Conservation (phyloP, 108 stramenopile genomes). For the Discostella stelligeroides region DNA sequence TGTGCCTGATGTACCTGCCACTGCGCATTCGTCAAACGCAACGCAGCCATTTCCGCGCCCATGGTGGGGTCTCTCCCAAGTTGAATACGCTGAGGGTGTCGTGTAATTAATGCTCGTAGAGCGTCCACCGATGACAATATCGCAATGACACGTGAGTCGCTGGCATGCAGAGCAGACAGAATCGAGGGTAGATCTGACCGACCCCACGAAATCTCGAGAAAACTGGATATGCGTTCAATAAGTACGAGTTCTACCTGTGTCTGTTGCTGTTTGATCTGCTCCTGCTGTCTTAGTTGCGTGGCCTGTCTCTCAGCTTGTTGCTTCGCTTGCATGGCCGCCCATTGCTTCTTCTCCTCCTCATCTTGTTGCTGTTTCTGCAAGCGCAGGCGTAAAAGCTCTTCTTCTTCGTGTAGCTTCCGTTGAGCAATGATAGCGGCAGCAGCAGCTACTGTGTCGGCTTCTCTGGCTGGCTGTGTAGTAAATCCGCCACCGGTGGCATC, state of each 20-base stretch:
- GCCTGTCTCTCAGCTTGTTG: slow-evolving; percentile 58
- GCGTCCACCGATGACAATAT: slow-evolving; percentile 73
- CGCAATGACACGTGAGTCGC: slow-evolving; percentile 83
- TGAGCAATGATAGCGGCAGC: slow-evolving; percentile 43
- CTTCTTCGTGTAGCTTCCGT: slow-evolving; percentile 30
- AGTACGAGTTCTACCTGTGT: slow-evolving; percentile 87
- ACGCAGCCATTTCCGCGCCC: slow-evolving; percentile 74
- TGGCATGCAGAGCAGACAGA: slow-evolving; percentile 76
- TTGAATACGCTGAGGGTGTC: slow-evolving; percentile 68
- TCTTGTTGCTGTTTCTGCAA: slow-evolving; percentile 45
- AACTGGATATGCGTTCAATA: slow-evolving; percentile 81
- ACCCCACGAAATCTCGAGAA: slow-evolving; percentile 89
- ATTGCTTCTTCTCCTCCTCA: slow-evolving; percentile 64
- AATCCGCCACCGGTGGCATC: slow-evolving; percentile 23
- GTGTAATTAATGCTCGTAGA: slow-evolving; percentile 70
- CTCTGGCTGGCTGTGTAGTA: slow-evolving; percentile 21
- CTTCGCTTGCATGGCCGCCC: slow-evolving; percentile 40
- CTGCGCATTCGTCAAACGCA: slow-evolving; percentile 76
- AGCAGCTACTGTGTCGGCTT: slow-evolving; percentile 35
- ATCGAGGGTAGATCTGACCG: slow-evolving; percentile 81
- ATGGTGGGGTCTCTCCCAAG: slow-evolving; percentile 73
- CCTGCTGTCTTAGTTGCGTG: slow-evolving; percentile 47
- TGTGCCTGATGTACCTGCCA: slow-evolving; percentile 65
- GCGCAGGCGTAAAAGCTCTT: slow-evolving; percentile 36
- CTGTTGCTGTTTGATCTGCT: slow-evolving; percentile 60